Evolutionary conservation across 768 basidiomycete species (phyloP).

Genomic region (Flagelloscypha sp.): DNA sequence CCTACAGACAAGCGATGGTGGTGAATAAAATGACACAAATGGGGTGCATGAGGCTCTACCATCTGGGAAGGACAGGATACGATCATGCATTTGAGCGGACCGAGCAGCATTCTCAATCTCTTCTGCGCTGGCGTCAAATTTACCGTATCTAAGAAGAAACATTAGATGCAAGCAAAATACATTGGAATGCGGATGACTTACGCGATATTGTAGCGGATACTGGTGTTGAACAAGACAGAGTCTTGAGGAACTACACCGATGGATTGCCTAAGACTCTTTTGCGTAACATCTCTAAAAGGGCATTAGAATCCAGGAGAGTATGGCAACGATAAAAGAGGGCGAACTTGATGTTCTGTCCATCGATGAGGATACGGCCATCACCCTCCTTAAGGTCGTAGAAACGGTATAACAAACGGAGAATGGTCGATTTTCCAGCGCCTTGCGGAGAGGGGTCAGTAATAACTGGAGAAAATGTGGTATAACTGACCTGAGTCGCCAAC

Average conservation of each 20-base stretch:
- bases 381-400: conserved; percentile 87
- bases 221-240: conserved; percentile 62
- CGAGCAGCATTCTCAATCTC: conserved; percentile 75
- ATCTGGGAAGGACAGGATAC: conserved; percentile 77
- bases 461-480: no score
- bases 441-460: no score
- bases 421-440: conserved; percentile 78
- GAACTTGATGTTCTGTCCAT: conserved; percentile 75
- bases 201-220: conserved; percentile 68
- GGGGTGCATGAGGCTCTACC: conserved; percentile 20
- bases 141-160: conserved; percentile 53
- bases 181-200: conserved; percentile 20
- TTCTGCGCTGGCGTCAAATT: conserved; percentile 57
- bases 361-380: conserved; percentile 71
- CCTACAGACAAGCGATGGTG: conserved; percentile 20
- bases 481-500: conserved; percentile 83
- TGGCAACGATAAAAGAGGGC: not conserved
- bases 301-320: conserved; percentile 1
- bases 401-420: conserved; percentile 80
- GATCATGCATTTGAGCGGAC: conserved; percentile 83
- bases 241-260: conserved; percentile 93
- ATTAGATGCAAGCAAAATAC: conserved; percentile 3
- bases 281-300: conserved; percentile 61
- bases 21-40: not conserved
- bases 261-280: conserved; percentile 64